Evolutionary conservation across 148 eudicot genomes (phyloP).

Genomic region (Vaccinium macrocarpon): DNA sequence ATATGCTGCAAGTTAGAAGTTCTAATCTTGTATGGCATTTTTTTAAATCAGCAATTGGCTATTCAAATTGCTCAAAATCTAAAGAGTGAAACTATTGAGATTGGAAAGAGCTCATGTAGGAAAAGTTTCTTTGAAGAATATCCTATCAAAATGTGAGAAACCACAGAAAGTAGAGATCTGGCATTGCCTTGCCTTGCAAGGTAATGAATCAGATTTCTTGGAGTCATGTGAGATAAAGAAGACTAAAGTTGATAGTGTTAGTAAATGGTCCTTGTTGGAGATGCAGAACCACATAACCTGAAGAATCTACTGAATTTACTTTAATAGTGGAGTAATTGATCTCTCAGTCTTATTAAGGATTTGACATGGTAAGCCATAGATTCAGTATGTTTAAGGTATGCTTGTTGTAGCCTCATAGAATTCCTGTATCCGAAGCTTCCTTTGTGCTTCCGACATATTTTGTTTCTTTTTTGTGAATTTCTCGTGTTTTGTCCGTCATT

Average conservation of each 20-base stretch:
- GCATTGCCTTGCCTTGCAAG: not conserved
- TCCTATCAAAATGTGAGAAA: not conserved
- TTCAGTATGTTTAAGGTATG: not conserved
- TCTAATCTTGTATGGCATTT: not conserved
- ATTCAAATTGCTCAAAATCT: not conserved
- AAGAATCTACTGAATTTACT: not conserved
- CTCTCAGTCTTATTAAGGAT: not conserved
- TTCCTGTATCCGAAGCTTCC: not conserved
- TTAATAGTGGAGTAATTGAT: not conserved
- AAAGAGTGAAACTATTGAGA: not conserved
- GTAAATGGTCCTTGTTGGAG: not conserved
- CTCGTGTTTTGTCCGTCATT: too few relatives aligned
- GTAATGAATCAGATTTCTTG: not conserved
- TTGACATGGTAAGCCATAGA: not conserved
- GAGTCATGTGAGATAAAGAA: not conserved
- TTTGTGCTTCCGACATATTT: not conserved
- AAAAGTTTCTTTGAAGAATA: not conserved
- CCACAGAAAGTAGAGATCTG: not conserved
- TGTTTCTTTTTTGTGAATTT: not conserved
- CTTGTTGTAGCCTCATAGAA: not conserved
- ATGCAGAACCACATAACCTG: not conserved
- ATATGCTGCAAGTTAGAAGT: slow-evolving; percentile 1
- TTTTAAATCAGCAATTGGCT: not conserved
- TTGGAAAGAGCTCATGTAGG: not conserved
- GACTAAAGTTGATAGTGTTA: not conserved